phyloP scores from a whole-genome alignment of 2,329 filamentous ascomycete genomes.

The Botrytis galanthina region DNA sequence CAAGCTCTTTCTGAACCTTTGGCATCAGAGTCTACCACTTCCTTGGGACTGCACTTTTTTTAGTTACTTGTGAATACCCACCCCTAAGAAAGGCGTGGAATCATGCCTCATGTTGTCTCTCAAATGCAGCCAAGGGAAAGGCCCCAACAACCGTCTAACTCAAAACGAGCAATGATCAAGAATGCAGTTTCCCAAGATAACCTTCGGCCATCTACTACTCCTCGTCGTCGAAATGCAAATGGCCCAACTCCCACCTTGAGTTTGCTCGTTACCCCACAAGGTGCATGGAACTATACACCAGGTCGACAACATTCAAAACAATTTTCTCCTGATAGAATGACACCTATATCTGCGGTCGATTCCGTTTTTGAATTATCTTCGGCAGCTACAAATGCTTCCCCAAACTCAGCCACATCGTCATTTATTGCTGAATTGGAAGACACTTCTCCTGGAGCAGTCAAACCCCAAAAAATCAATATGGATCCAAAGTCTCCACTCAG shows the following conservation, averaged over 20 bases:
- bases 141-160: neutral
- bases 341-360: constrained; percentile 31
- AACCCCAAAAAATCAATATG: neutral
- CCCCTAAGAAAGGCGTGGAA: neutral
- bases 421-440: constrained; percentile 34
- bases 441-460: constrained; percentile 26
- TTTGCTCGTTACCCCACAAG: constrained; percentile 24
- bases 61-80: neutral
- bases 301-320: constrained; percentile 26
- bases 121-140: constrained; percentile 14
- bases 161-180: neutral
- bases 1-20: neutral
- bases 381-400: constrained; percentile 20
- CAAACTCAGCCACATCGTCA: constrained; percentile 26
- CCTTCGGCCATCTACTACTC: neutral
- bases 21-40: neutral
- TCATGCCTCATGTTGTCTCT: constrained; percentile 19
- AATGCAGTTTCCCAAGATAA: neutral
- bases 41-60: neutral
- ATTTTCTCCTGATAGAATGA: constrained; percentile 24
- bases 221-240: constrained; percentile 14
- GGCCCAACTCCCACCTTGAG: constrained; percentile 20
- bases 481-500: constrained; percentile 11
- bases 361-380: constrained; percentile 32
- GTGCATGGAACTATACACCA: constrained; percentile 27